Conservation (phyloP, 345 rosid genomes). For the Euphorbia tirucalli region DNA sequence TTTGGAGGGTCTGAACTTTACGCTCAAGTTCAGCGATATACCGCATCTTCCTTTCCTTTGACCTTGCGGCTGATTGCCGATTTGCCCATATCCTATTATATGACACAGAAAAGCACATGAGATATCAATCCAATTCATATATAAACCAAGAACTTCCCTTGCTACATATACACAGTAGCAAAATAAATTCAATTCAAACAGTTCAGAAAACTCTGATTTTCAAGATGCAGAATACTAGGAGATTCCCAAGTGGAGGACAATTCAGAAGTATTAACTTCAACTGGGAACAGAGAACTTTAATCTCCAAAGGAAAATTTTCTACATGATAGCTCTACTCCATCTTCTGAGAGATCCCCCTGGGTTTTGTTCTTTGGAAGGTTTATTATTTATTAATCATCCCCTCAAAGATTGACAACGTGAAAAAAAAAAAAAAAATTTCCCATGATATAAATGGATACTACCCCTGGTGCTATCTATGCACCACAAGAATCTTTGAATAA, state of each 20-base stretch:
- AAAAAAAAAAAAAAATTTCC: background rate
- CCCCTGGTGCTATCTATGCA: background rate
- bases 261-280: background rate
- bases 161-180: background rate
- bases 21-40: slow-evolving; percentile 91
- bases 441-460: background rate
- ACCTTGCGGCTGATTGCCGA: slow-evolving; percentile 96
- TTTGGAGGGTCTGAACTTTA: slow-evolving; percentile 84
- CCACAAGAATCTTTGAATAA: background rate
- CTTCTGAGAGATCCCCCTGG: no score
- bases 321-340: background rate
- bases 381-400: no score
- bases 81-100: slow-evolving; percentile 88
- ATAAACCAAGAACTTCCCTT: background rate
- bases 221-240: background rate
- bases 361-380: no score
- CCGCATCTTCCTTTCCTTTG: slow-evolving; percentile 94
- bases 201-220: background rate
- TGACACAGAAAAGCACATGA: background rate
- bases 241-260: background rate
- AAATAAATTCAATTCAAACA: background rate
- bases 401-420: background rate
- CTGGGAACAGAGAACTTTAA: background rate
- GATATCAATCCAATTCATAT: background rate
- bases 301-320: background rate